Evolutionary conservation across 768 basidiomycete genomes (phyloP), one percentile per base, ranked within the genome.

Genomic region (Boletus pseudopeckii): DNA sequence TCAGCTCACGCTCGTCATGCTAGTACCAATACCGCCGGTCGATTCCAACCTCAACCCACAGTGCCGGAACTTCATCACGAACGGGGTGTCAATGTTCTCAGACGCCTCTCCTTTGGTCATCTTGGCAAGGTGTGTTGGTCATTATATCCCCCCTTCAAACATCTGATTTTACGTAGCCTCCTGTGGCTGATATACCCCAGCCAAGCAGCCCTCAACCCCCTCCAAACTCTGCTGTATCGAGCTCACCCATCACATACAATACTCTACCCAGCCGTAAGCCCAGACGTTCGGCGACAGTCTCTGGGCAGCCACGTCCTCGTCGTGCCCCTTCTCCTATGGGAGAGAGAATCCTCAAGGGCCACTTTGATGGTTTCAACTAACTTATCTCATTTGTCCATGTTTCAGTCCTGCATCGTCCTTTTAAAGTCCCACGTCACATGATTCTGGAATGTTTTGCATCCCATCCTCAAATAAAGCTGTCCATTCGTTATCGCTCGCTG

Each of bases 361-460:
- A 93, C 63, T 93, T 92, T 61, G 91, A 93, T 65, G 86, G 91
- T 45, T 93, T 93, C 77, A 88, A 90, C 65, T 91, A 72, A 79
- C 37, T 51, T 48, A 52, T 49, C 34, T 13, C 48, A 38, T 48
- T 52, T 45, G 50, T 10, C 28, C 42, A 10, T 39, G 22, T 47
- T 54, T 36, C 46, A 22, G 28, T 39, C 36, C 11, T 20, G 40
- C 46, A 22, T 36, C 48, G 6, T 48, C 42, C 17, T 9, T 41
- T 49, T 36, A 53, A 42, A 50, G 42, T 30, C 45, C 34, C 37
- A 32, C 44, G 7, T 58, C 43, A 45, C 60, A 55, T 13, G 32
- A n/a, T n/a, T n/a, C n/a, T n/a, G n/a, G n/a, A n/a, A n/a, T n/a
- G n/a, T n/a, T 40, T 41, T 32, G 33, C 33, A 44, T 40, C 22